A percentile compares a stretch with the other conserved stretches of the same genome.
Evolutionary conservation across 257 asterid species (phyloP).

Genomic region (Primulina eburnea): DNA sequence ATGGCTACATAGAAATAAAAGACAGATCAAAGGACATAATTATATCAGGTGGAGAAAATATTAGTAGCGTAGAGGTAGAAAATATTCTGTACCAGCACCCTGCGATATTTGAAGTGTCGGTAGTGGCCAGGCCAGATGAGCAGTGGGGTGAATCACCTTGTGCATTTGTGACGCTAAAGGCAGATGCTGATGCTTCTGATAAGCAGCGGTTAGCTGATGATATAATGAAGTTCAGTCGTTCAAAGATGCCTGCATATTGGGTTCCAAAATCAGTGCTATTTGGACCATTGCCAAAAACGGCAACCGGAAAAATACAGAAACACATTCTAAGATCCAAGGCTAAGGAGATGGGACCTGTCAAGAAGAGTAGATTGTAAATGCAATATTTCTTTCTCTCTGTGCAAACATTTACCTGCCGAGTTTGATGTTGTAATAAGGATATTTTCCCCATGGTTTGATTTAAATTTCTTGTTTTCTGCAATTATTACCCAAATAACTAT

Average conservation of each 20-base stretch:
- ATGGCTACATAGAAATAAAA: slow-evolving; percentile 55
- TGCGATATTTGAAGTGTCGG: slow-evolving; percentile 57
- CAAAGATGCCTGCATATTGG: background rate
- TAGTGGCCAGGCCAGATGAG: slow-evolving; percentile 62
- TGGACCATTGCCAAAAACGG: slow-evolving; percentile 18
- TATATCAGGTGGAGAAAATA: slow-evolving; percentile 44
- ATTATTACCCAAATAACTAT: too few species aligned
- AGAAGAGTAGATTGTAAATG: slow-evolving; percentile 20
- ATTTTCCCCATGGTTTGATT: too few species aligned
- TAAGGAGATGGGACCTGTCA: slow-evolving; percentile 19
- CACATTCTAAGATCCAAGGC: slow-evolving; percentile 7
- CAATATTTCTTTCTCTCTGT: too few species aligned
- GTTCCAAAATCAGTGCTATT: background rate
- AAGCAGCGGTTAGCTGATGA: slow-evolving; percentile 29
- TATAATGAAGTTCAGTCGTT: slow-evolving; percentile 44
- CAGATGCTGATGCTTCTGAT: slow-evolving; percentile 28
- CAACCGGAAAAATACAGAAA: slow-evolving; percentile 14
- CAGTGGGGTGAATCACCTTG: slow-evolving; percentile 67
- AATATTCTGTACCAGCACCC: slow-evolving; percentile 46
- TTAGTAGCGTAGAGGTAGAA: slow-evolving; percentile 65
- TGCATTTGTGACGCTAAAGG: slow-evolving; percentile 66
- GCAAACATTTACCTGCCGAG: too few species aligned
- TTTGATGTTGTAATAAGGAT: too few species aligned
- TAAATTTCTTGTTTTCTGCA: too few species aligned
- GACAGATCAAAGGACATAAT: slow-evolving; percentile 56